These are phyloP conservation scores for Prototheca cutis DNA, from an alignment of 163 green algal species.

Conservation along the genomic window DNA sequence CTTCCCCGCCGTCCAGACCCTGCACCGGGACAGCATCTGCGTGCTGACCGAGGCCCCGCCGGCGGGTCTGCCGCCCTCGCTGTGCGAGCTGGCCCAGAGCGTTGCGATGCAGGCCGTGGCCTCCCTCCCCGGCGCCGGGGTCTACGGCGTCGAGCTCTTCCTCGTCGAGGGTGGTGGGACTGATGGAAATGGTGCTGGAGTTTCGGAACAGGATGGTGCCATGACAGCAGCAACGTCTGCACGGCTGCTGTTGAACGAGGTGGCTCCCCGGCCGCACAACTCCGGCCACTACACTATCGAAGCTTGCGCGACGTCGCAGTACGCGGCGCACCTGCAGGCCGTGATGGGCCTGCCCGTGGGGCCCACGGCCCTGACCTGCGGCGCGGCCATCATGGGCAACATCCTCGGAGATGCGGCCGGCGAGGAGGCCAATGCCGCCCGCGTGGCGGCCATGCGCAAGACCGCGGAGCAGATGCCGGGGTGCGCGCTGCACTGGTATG, in stretches of 20 bases:
- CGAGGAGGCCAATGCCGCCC: conserved; percentile 51
- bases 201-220: no score
- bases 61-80: conserved; percentile 27
- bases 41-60: conserved; percentile 81
- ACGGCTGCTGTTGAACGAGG: conserved; percentile 84
- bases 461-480: conserved; percentile 46
- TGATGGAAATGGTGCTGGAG: no score
- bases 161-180: conserved; percentile 71
- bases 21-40: conserved; percentile 87
- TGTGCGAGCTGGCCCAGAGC: conserved; percentile 32
- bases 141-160: conserved; percentile 93
- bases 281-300: conserved; percentile 98
- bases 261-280: conserved; percentile 87
- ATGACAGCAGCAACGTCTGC: no score
- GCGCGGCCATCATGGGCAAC: conserved; percentile 72
- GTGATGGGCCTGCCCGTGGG: conserved; percentile 90
- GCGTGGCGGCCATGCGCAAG: background rate
- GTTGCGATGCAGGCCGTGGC: conserved; percentile 53
- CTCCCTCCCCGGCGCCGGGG: conserved; percentile 56
- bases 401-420: conserved; percentile 70
- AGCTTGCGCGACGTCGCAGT: conserved; percentile 80
- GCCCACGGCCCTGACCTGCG: conserved; percentile 55
- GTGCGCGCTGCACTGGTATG: conserved; percentile 90
- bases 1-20: conserved; percentile 86
- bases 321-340: conserved; percentile 90